phyloP scores from a whole-genome alignment of 306 rosid genomes.

The Cucurbita argyrosperma region DNA sequence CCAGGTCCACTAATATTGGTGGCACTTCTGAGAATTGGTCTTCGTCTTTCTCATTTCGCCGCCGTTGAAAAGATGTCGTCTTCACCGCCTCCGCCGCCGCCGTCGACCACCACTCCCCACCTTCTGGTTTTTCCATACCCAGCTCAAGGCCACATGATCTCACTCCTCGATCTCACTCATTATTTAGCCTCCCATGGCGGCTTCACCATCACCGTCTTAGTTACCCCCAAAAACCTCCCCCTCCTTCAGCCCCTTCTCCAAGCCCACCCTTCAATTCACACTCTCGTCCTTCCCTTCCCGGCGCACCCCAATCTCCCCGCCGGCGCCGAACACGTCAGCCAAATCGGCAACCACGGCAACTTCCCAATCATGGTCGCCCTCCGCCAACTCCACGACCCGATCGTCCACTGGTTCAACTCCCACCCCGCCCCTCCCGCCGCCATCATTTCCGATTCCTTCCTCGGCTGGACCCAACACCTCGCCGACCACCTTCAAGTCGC shows the following conservation, averaged over 20 bases:
- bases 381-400: constrained; percentile 16
- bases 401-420: constrained; percentile 27
- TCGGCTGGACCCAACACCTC: constrained; percentile 28
- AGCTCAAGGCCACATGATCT: constrained; percentile 56
- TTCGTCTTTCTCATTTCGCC: too few relatives aligned
- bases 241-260: constrained; percentile 31
- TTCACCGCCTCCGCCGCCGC: neutral
- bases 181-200: constrained; percentile 21
- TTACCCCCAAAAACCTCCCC: constrained; percentile 54
- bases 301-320: constrained; percentile 42
- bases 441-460: constrained; percentile 40
- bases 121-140: constrained; percentile 53
- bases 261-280: constrained; percentile 19
- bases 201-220: constrained; percentile 30
- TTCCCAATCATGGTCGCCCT: constrained; percentile 19
- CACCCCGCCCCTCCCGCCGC: constrained; percentile 40
- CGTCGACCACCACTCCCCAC: constrained; percentile 11
- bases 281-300: constrained; percentile 49
- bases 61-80: neutral
- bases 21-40: too few relatives aligned
- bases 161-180: constrained; percentile 46
- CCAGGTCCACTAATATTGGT: too few relatives aligned
- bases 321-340: constrained; percentile 29
- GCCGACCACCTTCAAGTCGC: constrained; percentile 22
- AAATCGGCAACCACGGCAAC: constrained; percentile 46